phyloP scores from a whole-genome alignment of 2,329 filamentous ascomycete species.

The Diaporthe sp. region DNA sequence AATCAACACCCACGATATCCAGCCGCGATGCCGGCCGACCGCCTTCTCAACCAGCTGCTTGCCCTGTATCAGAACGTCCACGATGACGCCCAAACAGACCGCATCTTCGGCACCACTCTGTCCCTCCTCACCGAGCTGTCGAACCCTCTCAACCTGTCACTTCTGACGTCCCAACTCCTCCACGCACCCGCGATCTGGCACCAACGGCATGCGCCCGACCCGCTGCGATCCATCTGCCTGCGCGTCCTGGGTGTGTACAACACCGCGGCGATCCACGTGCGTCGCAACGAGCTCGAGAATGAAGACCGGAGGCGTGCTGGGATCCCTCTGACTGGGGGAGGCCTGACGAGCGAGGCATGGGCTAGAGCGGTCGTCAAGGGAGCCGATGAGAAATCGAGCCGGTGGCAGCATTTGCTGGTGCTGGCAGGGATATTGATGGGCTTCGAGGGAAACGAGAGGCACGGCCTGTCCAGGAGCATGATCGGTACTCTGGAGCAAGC shows the following conservation, averaged over 20 bases:
- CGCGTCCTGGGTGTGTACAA: slow-evolving; percentile 80
- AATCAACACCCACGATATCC: neutral
- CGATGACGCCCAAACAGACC: slow-evolving; percentile 64
- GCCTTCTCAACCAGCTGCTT: slow-evolving; percentile 76
- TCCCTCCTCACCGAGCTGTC: slow-evolving; percentile 77
- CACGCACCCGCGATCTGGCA: slow-evolving; percentile 80
- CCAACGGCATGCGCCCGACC: slow-evolving; percentile 67
- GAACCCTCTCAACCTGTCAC: slow-evolving; percentile 81
- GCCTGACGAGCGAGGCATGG: slow-evolving; percentile 66
- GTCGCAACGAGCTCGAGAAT: slow-evolving; percentile 61
- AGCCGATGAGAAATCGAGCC: slow-evolving; percentile 69
- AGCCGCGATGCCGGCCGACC: slow-evolving; percentile 73
- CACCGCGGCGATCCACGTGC: slow-evolving; percentile 71
- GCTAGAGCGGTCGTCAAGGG: slow-evolving; percentile 69
- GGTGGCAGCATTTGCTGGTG: slow-evolving; percentile 89
- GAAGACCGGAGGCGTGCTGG: slow-evolving; percentile 40
- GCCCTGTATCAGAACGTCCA: slow-evolving; percentile 69
- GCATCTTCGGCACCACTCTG: slow-evolving; percentile 75
- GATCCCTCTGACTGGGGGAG: slow-evolving; percentile 54
- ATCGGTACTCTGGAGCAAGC: slow-evolving; percentile 78
- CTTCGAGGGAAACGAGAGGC: slow-evolving; percentile 74
- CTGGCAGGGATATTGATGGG: slow-evolving; percentile 84
- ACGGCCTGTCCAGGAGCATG: slow-evolving; percentile 74
- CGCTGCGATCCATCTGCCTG: slow-evolving; percentile 70
- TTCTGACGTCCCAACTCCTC: slow-evolving; percentile 80